These are phyloP conservation scores for Podospora pseudopauciseta DNA, from an alignment of 495 filamentous ascomycete species.

Conservation along the genomic window DNA sequence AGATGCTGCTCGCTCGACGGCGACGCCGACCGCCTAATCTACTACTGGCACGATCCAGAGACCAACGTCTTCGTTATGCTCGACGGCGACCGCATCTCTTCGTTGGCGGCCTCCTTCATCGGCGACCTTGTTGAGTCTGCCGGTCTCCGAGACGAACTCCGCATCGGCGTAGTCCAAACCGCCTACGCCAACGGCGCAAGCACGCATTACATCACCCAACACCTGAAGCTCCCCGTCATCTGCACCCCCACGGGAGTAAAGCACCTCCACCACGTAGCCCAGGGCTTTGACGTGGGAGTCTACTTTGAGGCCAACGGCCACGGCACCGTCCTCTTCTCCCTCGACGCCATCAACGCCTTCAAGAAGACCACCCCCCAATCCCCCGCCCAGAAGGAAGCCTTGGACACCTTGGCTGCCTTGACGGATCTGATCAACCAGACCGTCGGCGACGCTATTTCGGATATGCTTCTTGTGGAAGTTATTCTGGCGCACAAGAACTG, in stretches of 20 bases:
- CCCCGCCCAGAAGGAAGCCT: conserved; percentile 79
- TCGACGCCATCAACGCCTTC: conserved; percentile 72
- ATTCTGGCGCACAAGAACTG: conserved; percentile 94
- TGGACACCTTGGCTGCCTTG: conserved; percentile 76
- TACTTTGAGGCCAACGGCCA: conserved; percentile 99
- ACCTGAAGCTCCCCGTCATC: conserved; percentile 81
- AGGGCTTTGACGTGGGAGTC: conserved; percentile 87
- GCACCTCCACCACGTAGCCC: conserved; percentile 91
- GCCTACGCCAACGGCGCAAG: conserved; percentile 97
- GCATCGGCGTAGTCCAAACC: conserved; percentile 91
- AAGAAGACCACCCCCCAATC: conserved; percentile 76
- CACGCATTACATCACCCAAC: conserved; percentile 84
- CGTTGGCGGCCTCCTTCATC: conserved; percentile 89
- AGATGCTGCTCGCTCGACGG: conserved; percentile 92
- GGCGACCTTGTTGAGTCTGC: conserved; percentile 78
- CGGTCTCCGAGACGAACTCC: conserved; percentile 72
- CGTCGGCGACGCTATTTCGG: conserved; percentile 91
- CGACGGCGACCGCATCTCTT: conserved; percentile 95
- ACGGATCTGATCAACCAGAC: conserved; percentile 94
- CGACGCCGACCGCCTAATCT: conserved; percentile 91
- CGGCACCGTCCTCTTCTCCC: conserved; percentile 92
- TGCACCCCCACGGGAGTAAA: conserved; percentile 97
- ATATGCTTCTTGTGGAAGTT: conserved; percentile 92
- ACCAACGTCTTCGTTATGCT: conserved; percentile 78
- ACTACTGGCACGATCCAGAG: conserved; percentile 85